Percentiles rank a stretch among this genome's conserved stretches.
Evolutionary conservation across 805 yeast genomes (phyloP).

Genomic region (Pichia thaimueangensis): DNA sequence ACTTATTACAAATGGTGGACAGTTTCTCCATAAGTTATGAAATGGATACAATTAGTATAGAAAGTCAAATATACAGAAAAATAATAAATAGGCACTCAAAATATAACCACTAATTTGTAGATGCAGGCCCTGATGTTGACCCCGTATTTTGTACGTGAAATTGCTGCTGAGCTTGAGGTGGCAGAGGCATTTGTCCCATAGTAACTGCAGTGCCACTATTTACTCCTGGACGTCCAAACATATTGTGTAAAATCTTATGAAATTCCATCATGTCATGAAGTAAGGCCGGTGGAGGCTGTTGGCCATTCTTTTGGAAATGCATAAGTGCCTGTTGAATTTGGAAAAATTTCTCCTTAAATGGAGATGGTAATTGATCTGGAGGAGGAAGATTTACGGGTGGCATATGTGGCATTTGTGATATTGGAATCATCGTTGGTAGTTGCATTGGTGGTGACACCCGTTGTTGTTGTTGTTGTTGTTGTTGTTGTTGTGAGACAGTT

Average conservation of each 20-base stretch:
- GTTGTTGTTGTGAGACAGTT: not conserved
- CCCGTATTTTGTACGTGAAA: no score
- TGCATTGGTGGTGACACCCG: not conserved
- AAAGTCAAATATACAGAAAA: no score
- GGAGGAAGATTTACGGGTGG: slow-evolving; percentile 9
- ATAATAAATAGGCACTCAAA: no score
- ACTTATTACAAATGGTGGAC: no score
- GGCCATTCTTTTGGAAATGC: slow-evolving; percentile 14
- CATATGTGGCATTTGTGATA: not conserved
- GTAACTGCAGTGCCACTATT: no score
- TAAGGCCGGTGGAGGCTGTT: slow-evolving; percentile 16
- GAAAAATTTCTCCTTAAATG: slow-evolving; percentile 9
- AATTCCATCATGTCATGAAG: slow-evolving; percentile 14
- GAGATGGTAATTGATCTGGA: slow-evolving; percentile 16
- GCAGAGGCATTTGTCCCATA: no score
- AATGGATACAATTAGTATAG: no score
- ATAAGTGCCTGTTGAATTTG: slow-evolving; percentile 11
- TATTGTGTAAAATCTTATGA: slow-evolving; percentile 8
- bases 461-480: not conserved
- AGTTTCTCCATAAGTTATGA: no score
- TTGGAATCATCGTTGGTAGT: no score
- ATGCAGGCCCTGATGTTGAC: no score
- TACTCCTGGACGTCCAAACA: slow-evolving; percentile 6
- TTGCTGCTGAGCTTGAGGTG: no score
- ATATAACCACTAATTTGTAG: no score